Percentiles rank a stretch among this genome's conserved stretches.
Conservation (phyloP, 495 filamentous ascomycete genomes). For the Tuber magnatum region DNA sequence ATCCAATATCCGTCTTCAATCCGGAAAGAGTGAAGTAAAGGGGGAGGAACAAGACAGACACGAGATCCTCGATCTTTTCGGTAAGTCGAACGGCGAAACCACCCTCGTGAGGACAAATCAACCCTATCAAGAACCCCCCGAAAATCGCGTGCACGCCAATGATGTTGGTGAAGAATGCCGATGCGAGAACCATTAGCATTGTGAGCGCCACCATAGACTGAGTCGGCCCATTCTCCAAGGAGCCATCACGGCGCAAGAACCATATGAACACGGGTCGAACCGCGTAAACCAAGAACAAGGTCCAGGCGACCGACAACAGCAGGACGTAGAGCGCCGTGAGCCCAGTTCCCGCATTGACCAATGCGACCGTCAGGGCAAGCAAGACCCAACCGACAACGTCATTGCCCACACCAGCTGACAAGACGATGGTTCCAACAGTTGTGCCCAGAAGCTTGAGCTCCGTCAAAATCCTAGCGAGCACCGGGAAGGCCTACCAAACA, state of each 20-base stretch:
- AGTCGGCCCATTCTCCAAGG: slow-evolving; percentile 81
- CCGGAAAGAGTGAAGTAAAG: slow-evolving; percentile 95
- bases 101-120: slow-evolving; percentile 90
- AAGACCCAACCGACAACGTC: slow-evolving; percentile 94
- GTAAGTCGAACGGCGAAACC: slow-evolving; percentile 92
- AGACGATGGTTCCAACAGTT: slow-evolving; percentile 77
- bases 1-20: slow-evolving; percentile 77
- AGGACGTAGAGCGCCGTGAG: slow-evolving; percentile 83
- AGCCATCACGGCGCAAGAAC: slow-evolving; percentile 63
- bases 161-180: slow-evolving; percentile 90
- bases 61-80: slow-evolving; percentile 92
- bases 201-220: slow-evolving; percentile 80
- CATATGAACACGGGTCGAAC: slow-evolving; percentile 74
- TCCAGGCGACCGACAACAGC: slow-evolving; percentile 65
- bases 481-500: slow-evolving; percentile 66
- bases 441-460: slow-evolving; percentile 83
- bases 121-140: slow-evolving; percentile 75
- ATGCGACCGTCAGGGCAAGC: slow-evolving; percentile 83
- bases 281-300: slow-evolving; percentile 66
- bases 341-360: slow-evolving; percentile 82
- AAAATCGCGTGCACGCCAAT: slow-evolving; percentile 92
- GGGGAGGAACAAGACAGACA: slow-evolving; percentile 79
- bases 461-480: slow-evolving; percentile 87
- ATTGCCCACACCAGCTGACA: slow-evolving; percentile 92
- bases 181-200: slow-evolving; percentile 67